Conservation (phyloP, 345 rosid species). For the Clausena lansium region DNA sequence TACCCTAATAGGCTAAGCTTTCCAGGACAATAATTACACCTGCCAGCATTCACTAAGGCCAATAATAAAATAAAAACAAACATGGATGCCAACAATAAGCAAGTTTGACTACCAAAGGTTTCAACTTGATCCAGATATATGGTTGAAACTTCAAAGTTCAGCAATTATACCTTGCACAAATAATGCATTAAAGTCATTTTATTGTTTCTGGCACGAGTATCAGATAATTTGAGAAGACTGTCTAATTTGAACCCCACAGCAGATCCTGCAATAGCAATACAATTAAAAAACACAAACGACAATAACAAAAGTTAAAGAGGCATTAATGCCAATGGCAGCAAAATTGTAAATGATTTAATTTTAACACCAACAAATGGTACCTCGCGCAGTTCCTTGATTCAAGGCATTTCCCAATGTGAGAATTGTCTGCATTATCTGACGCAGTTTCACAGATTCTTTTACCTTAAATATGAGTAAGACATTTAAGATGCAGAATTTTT, state of each 20-base stretch:
- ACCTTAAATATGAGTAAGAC: slow-evolving; percentile 49
- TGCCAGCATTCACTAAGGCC: background rate
- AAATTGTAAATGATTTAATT: background rate
- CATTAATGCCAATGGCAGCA: slow-evolving; percentile 1
- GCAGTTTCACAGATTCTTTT: slow-evolving; percentile 84
- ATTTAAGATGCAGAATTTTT: slow-evolving; percentile 23
- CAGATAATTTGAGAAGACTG: slow-evolving; percentile 94
- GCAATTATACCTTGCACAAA: slow-evolving; percentile 81
- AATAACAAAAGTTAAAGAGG: background rate
- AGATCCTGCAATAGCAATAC: slow-evolving; percentile 55
- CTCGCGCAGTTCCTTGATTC: slow-evolving; percentile 98
- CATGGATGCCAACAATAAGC: background rate
- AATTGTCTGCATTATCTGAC: slow-evolving; percentile 98
- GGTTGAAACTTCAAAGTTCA: slow-evolving; percentile 10
- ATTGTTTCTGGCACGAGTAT: slow-evolving; percentile 93
- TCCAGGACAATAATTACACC: background rate
- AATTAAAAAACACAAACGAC: background rate
- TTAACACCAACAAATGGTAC: slow-evolving; percentile 32
- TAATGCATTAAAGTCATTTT: slow-evolving; percentile 97
- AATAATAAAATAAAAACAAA: background rate
- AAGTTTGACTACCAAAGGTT: background rate
- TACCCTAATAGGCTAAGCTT: background rate
- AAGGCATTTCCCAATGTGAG: slow-evolving; percentile 95
- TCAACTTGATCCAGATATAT: background rate
- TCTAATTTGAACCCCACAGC: slow-evolving; percentile 98